Evolutionary conservation across 768 basidiomycete species (phyloP), one percentile per base, ranked within the genome.

Genomic region (Boletus coccyginus): DNA sequence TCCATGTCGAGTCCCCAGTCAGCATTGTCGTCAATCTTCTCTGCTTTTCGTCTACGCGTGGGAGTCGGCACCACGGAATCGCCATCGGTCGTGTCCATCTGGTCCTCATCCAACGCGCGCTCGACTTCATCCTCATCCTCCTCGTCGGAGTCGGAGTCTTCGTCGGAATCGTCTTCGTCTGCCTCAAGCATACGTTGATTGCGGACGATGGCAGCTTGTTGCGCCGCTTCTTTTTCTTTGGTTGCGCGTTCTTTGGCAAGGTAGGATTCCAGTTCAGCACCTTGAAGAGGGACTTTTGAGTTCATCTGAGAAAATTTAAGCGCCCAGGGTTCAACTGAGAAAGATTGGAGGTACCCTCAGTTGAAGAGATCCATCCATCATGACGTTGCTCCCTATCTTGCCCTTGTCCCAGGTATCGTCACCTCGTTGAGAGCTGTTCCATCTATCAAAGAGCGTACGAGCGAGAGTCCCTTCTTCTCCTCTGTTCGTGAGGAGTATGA

Each of bases 171-270:
- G 55, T 87, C 94, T 66, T 94, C 94, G 67, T 96, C 94, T 0
- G 95, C 96, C 74, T 98, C 94, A 21, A 97, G 81, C 78, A 97
- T 87, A 35, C 90, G 84, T 63, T 92, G 90, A 51, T 86, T 88
- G 35, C 94, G 86, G 16, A 82, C 90, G 48, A 90, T 76, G 1
- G 87, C 87, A 5, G 92, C 94, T 73, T 93, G 88, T 46, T 92
- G 86, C 1, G 90, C 92, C 0, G 87, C 90, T 63, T 91, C 90
- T 62, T 87, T 88, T 67, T 97, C 94, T 66, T 86, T 89, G 27
- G 76, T 83, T 3, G 78, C 78, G 17, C 86, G 85, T 67, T 96
- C 90, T 60, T 85, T 88, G 50, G 84, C 84, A 41, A 90, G 78
- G 70, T 87, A 84, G 13, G 80, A 83, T 60, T 95, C 94, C 16